phyloP scores from a whole-genome alignment of 495 filamentous ascomycete genomes.

The Entonaema liquescens region DNA sequence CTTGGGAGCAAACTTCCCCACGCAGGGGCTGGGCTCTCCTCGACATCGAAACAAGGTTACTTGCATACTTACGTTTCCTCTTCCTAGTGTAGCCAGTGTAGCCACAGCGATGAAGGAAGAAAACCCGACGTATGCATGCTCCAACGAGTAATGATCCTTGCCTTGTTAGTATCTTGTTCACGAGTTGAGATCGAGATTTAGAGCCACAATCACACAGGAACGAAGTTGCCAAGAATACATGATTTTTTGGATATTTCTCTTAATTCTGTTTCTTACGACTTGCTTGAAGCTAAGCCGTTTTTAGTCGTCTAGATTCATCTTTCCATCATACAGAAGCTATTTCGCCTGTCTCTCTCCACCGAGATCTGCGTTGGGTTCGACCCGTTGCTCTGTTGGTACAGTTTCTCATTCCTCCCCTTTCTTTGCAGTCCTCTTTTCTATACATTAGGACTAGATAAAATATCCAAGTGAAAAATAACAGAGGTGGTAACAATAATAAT shows the following conservation, averaged over 20 bases:
- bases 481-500: background rate
- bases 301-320: slow-evolving; percentile 27
- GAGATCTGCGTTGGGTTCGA: slow-evolving; percentile 17
- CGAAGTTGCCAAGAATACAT: background rate
- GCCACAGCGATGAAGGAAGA: slow-evolving; percentile 14
- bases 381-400: slow-evolving; percentile 31
- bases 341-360: slow-evolving; percentile 13
- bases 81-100: background rate
- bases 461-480: slow-evolving; percentile 10
- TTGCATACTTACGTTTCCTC: slow-evolving; percentile 33
- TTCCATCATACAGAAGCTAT: slow-evolving; percentile 30
- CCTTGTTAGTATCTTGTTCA: background rate
- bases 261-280: slow-evolving; percentile 19
- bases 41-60: slow-evolving; percentile 42
- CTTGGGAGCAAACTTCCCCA: slow-evolving; percentile 24
- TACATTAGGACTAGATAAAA: slow-evolving; percentile 40
- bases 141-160: slow-evolving; percentile 6
- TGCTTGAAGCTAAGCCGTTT: slow-evolving; percentile 17
- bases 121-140: slow-evolving; percentile 2
- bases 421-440: slow-evolving; percentile 42
- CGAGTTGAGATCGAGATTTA: background rate
- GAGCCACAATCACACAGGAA: slow-evolving; percentile 8
- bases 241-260: slow-evolving; percentile 13
- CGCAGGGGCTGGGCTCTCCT: slow-evolving; percentile 19
- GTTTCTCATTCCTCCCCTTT: slow-evolving; percentile 12